A percentile compares a stretch with the other conserved stretches of the same genome.
Conservation (phyloP, 352 stramenopile genomes). For the Pythium dissimile region DNA sequence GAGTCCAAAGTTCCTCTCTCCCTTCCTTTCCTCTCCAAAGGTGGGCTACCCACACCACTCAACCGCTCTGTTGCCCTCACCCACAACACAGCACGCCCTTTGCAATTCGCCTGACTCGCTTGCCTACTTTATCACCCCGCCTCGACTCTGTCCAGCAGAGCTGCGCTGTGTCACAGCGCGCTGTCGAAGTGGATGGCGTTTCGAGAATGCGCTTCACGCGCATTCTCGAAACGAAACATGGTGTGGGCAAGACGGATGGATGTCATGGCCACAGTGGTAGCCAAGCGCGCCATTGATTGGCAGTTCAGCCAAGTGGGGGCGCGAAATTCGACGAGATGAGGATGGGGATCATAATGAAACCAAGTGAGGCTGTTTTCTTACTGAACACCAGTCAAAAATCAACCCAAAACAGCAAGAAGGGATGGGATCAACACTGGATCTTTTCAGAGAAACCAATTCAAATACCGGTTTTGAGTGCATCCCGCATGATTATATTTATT, state of each 20-base stretch:
- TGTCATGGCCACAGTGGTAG: conserved; percentile 6
- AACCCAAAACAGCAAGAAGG: conserved; percentile 5
- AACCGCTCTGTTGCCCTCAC: not conserved
- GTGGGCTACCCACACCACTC: no score
- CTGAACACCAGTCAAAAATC: conserved; percentile 13
- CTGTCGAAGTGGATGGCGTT: conserved; percentile 7
- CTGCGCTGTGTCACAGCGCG: conserved; percentile 7
- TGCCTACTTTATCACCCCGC: not conserved
- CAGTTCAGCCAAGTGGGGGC: not conserved
- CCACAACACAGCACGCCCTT: not conserved
- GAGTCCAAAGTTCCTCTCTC: not conserved
- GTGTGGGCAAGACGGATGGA: not conserved
- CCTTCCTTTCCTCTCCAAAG: no score
- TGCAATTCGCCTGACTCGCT: not conserved
- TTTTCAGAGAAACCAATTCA: not conserved
- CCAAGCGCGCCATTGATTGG: not conserved
- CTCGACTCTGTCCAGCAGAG: not conserved
- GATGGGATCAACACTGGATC: not conserved
- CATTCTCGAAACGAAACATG: conserved; percentile 14
- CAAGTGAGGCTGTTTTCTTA: conserved; percentile 4
- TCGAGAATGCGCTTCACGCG: conserved; percentile 17
- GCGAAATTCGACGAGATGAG: not conserved
- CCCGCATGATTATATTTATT: no score
- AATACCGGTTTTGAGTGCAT: not conserved
- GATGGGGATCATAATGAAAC: conserved; percentile 4